A percentile compares a stretch with the other conserved stretches of the same genome.
Conservation (phyloP, 768 basidiomycete species). For the Leccinum subtestaceum region DNA sequence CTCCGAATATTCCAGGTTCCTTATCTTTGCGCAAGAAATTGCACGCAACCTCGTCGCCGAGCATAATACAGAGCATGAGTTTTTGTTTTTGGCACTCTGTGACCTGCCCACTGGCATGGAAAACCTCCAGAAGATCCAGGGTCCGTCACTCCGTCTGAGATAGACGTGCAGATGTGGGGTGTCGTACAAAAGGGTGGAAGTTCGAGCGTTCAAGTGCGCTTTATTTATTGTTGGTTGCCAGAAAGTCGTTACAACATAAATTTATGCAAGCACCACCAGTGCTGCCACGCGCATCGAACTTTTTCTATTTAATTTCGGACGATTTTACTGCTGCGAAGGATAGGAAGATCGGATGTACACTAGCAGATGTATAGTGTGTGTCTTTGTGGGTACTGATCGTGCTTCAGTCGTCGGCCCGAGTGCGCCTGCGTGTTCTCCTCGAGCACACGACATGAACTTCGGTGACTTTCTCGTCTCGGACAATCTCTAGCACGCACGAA, state of each 20-base stretch:
- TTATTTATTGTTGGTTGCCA: too few species aligned
- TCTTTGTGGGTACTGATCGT: too few species aligned
- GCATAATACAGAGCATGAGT: background rate
- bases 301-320: background rate
- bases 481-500: conserved; percentile 39
- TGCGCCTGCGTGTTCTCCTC: background rate
- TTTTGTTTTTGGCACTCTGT: background rate
- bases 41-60: too few species aligned
- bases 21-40: background rate
- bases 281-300: background rate
- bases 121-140: background rate
- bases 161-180: too few species aligned
- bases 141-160: too few species aligned
- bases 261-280: background rate
- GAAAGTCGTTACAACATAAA: too few species aligned
- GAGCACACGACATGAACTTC: background rate
- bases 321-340: background rate
- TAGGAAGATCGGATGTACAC: background rate
- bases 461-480: background rate
- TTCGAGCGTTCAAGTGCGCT: too few species aligned
- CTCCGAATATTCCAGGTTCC: background rate
- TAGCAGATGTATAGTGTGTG: background rate
- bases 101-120: background rate
- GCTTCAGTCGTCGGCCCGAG: background rate
- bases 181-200: too few species aligned